Evolutionary conservation across 2,329 filamentous ascomycete species (phyloP), one percentile per base, ranked within the genome.

Genomic region (Basipetospora chlamydospora): DNA sequence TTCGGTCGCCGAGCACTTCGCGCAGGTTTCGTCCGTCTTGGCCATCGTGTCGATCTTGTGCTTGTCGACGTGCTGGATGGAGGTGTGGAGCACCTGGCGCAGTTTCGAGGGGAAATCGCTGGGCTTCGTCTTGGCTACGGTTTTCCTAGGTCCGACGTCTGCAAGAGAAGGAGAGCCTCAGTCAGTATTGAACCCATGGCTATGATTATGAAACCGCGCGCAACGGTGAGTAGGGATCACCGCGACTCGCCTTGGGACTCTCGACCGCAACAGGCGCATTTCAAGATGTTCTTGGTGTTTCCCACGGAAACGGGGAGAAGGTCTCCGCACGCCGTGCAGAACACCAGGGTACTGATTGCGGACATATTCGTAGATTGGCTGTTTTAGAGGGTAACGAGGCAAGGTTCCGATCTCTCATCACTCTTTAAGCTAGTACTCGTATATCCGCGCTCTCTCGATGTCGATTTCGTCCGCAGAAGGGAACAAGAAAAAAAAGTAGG

Each of bases 241-340:
- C 31, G 13, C 3, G 25, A 51, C 59, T 38, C 49, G 92, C 85
- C 85, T 77, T 73, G 78, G 54, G 88, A 93, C 51, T 82, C 72
- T 28, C 82, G 74, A 43, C 82, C 84, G 56, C 88, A 96, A 54
- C 87, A 79, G 49, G 84, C 80, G 66, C 88, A 98, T 45, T 70
- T 67, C 40, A 96, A 62, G 39, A 81, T 70, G 39, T 80, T 80
- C 52, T 85, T 81, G 46, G 74, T 68, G 41, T 77, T 78, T 42
- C 82, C 84, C 43, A 79, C 80, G 32, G 82, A 85, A 36, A 79
- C 72, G 37, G 90, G 85, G 28, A 96, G 66, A 3, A 95, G 68
- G 55, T 93, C 93, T 42, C 88, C 88, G 57, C 88, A 96, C 54
- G 87, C 83, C 37, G 71, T 83, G 64, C 88, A 96, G 58, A 96